phyloP scores from a whole-genome alignment of 2,329 filamentous ascomycete genomes.

The Calonectria pseudoturangicola region DNA sequence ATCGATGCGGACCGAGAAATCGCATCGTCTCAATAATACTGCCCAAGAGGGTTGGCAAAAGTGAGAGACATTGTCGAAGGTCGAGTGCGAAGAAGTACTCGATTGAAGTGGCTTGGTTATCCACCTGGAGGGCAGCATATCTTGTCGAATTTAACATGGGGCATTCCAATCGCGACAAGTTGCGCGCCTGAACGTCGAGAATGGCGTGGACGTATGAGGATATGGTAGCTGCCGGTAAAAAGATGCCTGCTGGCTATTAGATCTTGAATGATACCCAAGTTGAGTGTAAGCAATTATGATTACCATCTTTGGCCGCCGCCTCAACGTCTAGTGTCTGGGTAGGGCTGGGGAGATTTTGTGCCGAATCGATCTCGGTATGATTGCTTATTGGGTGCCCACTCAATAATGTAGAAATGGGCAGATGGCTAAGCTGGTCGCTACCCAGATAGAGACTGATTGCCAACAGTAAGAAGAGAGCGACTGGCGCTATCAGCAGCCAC shows the following conservation, averaged over 20 bases:
- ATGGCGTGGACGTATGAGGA: slow-evolving; percentile 57
- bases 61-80: slow-evolving; percentile 65
- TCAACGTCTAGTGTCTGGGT: not conserved
- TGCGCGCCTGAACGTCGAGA: slow-evolving; percentile 53
- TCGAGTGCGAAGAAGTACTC: slow-evolving; percentile 74
- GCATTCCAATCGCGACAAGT: slow-evolving; percentile 55
- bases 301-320: slow-evolving; percentile 16
- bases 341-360: not conserved
- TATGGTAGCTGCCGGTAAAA: slow-evolving; percentile 34
- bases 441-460: slow-evolving; percentile 29
- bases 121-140: slow-evolving; percentile 51
- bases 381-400: slow-evolving; percentile 2
- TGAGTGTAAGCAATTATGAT: not conserved
- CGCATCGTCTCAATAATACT: slow-evolving; percentile 69
- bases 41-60: slow-evolving; percentile 71
- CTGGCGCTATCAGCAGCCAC: slow-evolving; percentile 28
- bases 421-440: slow-evolving; percentile 17
- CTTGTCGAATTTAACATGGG: slow-evolving; percentile 48
- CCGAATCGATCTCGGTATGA: not conserved
- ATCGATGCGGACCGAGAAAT: slow-evolving; percentile 70
- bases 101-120: slow-evolving; percentile 4
- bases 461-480: slow-evolving; percentile 24
- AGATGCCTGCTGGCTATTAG: slow-evolving; percentile 48
- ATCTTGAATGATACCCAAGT: slow-evolving; percentile 60
- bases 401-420: slow-evolving; percentile 15